Evolutionary conservation across 176 grass and related monocot genomes (phyloP), one percentile per base, ranked within the genome.

Genomic region (Carex myosuroides): DNA sequence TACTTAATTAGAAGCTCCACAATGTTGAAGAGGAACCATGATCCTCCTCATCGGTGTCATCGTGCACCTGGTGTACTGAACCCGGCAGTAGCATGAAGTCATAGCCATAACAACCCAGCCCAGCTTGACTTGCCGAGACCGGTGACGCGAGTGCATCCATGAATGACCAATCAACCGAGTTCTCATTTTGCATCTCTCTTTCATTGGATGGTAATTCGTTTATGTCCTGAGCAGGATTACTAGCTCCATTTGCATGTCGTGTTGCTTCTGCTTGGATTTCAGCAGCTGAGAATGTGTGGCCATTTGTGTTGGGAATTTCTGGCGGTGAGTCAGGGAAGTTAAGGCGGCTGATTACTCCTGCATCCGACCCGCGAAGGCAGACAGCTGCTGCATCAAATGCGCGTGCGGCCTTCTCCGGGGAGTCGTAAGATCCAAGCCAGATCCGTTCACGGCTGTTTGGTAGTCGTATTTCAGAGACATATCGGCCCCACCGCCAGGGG

Each of bases 371-470:
- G 0, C 83, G 83, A 3, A 85, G 83, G 35, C 83, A 85, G n/a
- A 67, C 60, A 46, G 52, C 83, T 13, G 83, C 83, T 4, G 83
- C 83, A 46, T 85, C 83, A 48, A 67, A 85, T 17, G 83, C 83
- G 0, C 83, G 83, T 14, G 83, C 83, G 3, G 83, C 83, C 70
- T 85, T 85, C 69, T 85, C 83, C 20, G 83, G 69, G 30, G 68
- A 8, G 12, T 85, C 83, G 22, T 77, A 85, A 21, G 83, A 85
- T 7, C 83, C 83, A 6, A 85, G 83, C 83, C 83, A 85, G 42
- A 85, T 85, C 10, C 83, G 13, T 42, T 64, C 32, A 58, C 70
- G 83, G 68, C 83, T 85, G n/a, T 77, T 85, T 42, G 83, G 83
- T 35, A 85, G 13, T 5, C 83, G 70, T 39, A 85, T 85, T 48